phyloP scores from a whole-genome alignment of 1,284 basidiomycete genomes.

The Cryptococcus jaspeensis region DNA sequence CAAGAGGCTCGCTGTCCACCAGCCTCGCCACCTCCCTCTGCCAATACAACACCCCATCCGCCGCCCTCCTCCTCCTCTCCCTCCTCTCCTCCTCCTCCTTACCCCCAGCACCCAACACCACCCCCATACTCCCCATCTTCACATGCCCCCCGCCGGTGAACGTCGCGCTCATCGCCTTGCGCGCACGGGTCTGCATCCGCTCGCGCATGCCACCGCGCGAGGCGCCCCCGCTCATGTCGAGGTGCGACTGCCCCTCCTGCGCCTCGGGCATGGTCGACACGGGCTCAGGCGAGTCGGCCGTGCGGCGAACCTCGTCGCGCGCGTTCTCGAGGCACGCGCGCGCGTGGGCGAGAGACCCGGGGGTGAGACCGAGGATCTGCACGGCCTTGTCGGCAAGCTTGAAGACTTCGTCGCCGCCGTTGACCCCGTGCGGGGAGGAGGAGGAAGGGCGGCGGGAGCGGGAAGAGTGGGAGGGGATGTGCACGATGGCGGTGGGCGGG shows the following conservation, averaged over 20 bases:
- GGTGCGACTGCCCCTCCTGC: not conserved
- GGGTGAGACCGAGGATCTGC: slow-evolving; percentile 34
- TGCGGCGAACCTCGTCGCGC: slow-evolving; percentile 31
- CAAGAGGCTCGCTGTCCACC: slow-evolving; percentile 6
- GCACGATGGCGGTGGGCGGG: slow-evolving; percentile 4
- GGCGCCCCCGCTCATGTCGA: not conserved
- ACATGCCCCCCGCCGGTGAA: slow-evolving; percentile 1
- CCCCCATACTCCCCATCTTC: slow-evolving; percentile 13
- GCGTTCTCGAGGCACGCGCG: slow-evolving; percentile 35
- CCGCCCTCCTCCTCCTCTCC: slow-evolving; percentile 32
- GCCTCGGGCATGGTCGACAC: not conserved
- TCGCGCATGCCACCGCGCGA: slow-evolving; percentile 3
- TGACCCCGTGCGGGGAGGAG: not conserved
- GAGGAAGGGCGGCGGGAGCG: not conserved
- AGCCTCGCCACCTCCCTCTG: slow-evolving; percentile 37
- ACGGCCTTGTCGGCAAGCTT: slow-evolving; percentile 34
- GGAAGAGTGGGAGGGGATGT: not conserved
- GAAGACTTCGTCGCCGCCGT: slow-evolving; percentile 12
- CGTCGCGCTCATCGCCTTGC: slow-evolving; percentile 26
- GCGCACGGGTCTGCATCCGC: slow-evolving; percentile 19
- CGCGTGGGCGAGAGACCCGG: slow-evolving; percentile 36
- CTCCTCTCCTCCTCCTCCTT: slow-evolving; percentile 33
- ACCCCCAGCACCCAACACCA: slow-evolving; percentile 27
- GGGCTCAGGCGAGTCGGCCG: slow-evolving; percentile 10
- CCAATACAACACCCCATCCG: slow-evolving; percentile 41